Evolutionary conservation across 768 basidiomycete genomes (phyloP).

Genomic region (Russula sp.): DNA sequence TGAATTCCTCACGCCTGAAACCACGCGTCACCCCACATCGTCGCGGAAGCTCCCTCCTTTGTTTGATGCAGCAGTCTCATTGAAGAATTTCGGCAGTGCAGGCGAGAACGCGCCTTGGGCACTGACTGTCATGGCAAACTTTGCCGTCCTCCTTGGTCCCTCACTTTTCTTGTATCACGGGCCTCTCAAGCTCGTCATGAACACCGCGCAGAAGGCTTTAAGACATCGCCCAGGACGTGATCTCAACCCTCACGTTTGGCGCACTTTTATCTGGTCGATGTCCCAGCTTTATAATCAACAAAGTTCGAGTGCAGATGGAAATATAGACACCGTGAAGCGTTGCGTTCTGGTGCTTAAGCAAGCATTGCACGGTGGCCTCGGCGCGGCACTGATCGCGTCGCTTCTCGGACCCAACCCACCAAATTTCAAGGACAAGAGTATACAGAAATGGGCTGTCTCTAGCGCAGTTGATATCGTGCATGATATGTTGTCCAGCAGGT

Average conservation of each 20-base stretch:
- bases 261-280: slow-evolving; percentile 22
- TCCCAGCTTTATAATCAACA: slow-evolving; percentile 13
- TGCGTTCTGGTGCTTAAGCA: slow-evolving; percentile 17
- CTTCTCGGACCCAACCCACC: not conserved
- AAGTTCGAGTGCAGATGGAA: not conserved
- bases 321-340: slow-evolving; percentile 8
- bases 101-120: slow-evolving; percentile 19
- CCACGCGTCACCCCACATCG: slow-evolving; percentile 17
- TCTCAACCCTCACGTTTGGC: slow-evolving; percentile 19
- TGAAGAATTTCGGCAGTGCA: not conserved
- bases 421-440: not conserved
- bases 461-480: slow-evolving; percentile 7
- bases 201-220: slow-evolving; percentile 6
- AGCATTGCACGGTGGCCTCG: slow-evolving; percentile 10
- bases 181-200: slow-evolving; percentile 18
- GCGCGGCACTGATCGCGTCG: slow-evolving; percentile 10
- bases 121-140: slow-evolving; percentile 9
- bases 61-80: slow-evolving; percentile 11
- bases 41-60: slow-evolving; percentile 14
- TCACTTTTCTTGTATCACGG: slow-evolving; percentile 15
- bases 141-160: slow-evolving; percentile 12
- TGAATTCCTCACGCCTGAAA: slow-evolving; percentile 18
- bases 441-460: not conserved
- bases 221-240: slow-evolving; percentile 15
- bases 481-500: slow-evolving; percentile 18